phyloP scores from a whole-genome alignment of 129 eudicot species.

The Artemisia annua region DNA sequence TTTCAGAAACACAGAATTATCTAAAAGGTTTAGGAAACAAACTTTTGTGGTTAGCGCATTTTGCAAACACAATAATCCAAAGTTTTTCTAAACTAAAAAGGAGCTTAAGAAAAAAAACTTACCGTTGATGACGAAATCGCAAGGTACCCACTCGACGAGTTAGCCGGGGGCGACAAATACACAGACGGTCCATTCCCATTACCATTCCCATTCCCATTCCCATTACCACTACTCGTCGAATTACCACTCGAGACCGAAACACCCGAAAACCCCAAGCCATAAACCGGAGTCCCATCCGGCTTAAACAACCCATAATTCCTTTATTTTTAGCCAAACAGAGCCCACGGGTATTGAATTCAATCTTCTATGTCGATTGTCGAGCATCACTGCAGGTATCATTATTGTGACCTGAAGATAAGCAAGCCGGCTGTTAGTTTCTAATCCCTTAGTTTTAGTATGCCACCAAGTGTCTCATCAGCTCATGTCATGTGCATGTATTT shows the following conservation, averaged over 20 bases:
- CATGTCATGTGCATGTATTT: too few species aligned
- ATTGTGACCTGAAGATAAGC: constrained; percentile 70
- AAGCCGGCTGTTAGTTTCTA: background rate
- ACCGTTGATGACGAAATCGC: constrained; percentile 73
- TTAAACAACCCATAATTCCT: constrained; percentile 86
- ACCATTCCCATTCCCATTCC: background rate
- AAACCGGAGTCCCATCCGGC: constrained; percentile 85
- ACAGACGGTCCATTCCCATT: constrained; percentile 23
- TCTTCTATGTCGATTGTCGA: too few species aligned
- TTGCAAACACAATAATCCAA: too few species aligned
- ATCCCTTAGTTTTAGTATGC: too few species aligned
- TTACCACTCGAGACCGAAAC: constrained; percentile 37
- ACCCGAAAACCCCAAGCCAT: constrained; percentile 55
- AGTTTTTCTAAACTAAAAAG: too few species aligned
- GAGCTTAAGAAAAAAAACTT: constrained; percentile 27
- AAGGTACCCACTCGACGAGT: constrained; percentile 72
- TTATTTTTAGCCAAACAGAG: too few species aligned
- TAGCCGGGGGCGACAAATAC: constrained; percentile 42
- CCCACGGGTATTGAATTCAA: too few species aligned
- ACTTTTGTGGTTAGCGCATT: too few species aligned
- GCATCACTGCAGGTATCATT: too few species aligned
- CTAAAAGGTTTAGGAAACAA: too few species aligned
- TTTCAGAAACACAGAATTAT: too few species aligned
- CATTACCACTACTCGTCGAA: background rate
- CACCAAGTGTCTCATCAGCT: too few species aligned